Base-by-base conservation (phyloP, 2,329 filamentous ascomycete species). In the Trichophyton equinum region DNA sequence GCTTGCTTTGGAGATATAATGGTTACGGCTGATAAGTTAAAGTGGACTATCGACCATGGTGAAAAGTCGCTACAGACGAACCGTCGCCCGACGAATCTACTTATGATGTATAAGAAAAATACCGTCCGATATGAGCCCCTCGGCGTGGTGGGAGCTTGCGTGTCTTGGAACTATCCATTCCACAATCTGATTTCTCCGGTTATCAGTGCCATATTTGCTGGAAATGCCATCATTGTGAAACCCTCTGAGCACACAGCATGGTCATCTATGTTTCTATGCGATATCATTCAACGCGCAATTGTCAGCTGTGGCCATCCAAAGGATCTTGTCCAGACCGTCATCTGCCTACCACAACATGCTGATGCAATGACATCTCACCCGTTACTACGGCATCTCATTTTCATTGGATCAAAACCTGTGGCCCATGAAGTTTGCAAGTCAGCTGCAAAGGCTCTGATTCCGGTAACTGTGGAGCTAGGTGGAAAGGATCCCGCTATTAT, bases 91-190 rank as follows among this genome's bases (percentile, higher is more conserved):
- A 95, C 91, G 0, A 96, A 95, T 73, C 79, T 96, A 53, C 81
- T 99, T 64, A 95, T 99, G 90, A 83, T 85, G 75, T 96, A 97
- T 76, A 99, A 99, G 81, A 85, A 83, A 72, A 96, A 96, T 71
- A 86, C 85, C 64, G 91, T 99, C 30, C 78, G 82, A 57, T 99
- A 95, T 74, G 91, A 99, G 74, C 92, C 94, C 13, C 78, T 97
- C 20, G 94, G 94, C 15, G 90, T 99, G 40, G 89, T 99, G 4
- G 87, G 90, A 9, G 92, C 94, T 18, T 86, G 92, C 59, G 90
- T 99, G 49, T 94, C 88, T 71, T 99, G 94, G 94, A 99, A 99
- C 77, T 97, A 91, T 72, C 85, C 89, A 51, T 95, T 97, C 74
- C 94, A 99, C 77, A 99, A 99, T 75, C 80, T 97, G 64, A 83